These are phyloP conservation scores for Metschnikowia shivogae DNA, from an alignment of 805 yeast species.

Conservation along the genomic window DNA sequence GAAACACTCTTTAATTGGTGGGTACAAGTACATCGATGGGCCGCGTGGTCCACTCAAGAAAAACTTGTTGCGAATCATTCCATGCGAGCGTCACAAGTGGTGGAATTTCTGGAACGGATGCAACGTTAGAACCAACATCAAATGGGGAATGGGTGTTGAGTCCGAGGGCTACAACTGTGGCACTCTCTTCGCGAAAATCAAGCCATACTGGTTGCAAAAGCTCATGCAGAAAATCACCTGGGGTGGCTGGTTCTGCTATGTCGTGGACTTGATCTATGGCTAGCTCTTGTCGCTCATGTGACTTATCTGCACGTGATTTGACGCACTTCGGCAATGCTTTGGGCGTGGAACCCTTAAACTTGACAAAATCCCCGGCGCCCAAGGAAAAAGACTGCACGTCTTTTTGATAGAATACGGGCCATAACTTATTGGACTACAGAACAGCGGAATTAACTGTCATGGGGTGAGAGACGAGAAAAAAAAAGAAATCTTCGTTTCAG, in stretches of 20 bases:
- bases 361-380: too few relatives aligned
- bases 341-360: background rate
- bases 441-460: background rate
- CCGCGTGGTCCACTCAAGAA: constrained; percentile 88
- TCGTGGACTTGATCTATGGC: constrained; percentile 49
- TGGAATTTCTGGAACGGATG: constrained; percentile 88
- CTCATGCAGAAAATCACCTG: constrained; percentile 49
- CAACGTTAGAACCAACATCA: constrained; percentile 65
- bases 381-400: too few relatives aligned
- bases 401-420: too few relatives aligned
- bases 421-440: too few relatives aligned
- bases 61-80: constrained; percentile 60
- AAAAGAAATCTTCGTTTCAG: background rate
- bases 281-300: constrained; percentile 15
- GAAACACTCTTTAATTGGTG: constrained; percentile 75
- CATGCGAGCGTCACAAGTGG: constrained; percentile 88
- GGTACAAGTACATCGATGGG: constrained; percentile 88
- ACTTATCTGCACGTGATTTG: constrained; percentile 1
- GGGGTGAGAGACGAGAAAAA: background rate
- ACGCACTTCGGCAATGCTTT: constrained; percentile 2
- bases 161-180: constrained; percentile 85
- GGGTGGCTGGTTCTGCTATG: constrained; percentile 59
- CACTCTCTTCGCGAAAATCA: constrained; percentile 48
- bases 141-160: constrained; percentile 86
- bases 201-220: constrained; percentile 48